Evolutionary conservation across 2,329 filamentous ascomycete species (phyloP), one percentile per base, ranked within the genome.

Genomic region (Pleoardoris graminearum): DNA sequence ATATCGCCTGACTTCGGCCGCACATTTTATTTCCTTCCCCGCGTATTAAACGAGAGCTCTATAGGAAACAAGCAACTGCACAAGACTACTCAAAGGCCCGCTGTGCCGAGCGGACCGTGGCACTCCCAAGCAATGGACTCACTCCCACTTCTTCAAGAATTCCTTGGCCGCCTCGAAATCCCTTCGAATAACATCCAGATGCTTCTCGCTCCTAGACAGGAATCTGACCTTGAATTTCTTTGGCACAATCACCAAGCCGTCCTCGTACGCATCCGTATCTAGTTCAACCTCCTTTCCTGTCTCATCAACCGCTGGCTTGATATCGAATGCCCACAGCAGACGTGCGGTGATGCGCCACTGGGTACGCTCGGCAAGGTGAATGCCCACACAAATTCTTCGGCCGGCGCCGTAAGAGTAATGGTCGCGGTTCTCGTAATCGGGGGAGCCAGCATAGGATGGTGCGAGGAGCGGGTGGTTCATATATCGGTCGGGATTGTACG

Each of bases 321-420:
- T 59, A 19, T 51, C 61, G 47, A 84, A 84, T 0, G 75, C 82
- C 83, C 82, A 86, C 0, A 86, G 59, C 23, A 75, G 25, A 41
- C 69, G 68, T n/a, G 65, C 62, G 19, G 72, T 57, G 10, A 68
- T 69, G 21, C 70, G 60, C 58, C 70, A 76, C 30, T 84, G 70
- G 0, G 76, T 82, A 0, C 80, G 76, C 35, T 80, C 77, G 0
- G 79, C 80, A 0, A 85, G 74, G 48, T 85, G 80, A 55, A 81
- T 76, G 0, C 80, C 80, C 2, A 75, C 73, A 52, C 80, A 82
- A 21, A 78, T 73, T 4, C 80, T 70, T 3, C 80, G 70, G 0
- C 80, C 80, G 7, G 73, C 75, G 0, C 79, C 79, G 55, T 81
- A 82, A 1, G 68, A 68, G 59, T 78, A 82, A 45, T 81, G 79